These are phyloP conservation scores for Linnemannia elongata DNA, from an alignment of 192 early-diverging fungal species.

Conservation along the genomic window DNA sequence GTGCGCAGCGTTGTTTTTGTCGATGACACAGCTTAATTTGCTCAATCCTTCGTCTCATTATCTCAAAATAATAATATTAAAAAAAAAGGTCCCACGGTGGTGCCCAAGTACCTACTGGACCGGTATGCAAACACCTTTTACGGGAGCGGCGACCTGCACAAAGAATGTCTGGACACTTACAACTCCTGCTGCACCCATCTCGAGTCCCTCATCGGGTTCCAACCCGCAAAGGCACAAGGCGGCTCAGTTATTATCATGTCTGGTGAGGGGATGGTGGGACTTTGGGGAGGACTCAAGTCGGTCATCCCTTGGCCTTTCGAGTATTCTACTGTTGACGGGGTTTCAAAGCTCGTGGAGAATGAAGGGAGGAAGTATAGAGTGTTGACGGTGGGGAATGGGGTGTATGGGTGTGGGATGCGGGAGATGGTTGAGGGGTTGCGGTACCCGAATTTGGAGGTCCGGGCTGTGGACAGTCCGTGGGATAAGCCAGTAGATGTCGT, in stretches of 20 bases:
- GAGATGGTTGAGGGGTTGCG: slow-evolving; percentile 46
- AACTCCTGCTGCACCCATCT: slow-evolving; percentile 24
- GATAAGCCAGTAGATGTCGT: slow-evolving; percentile 27
- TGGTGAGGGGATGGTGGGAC: slow-evolving; percentile 45
- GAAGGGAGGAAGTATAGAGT: slow-evolving; percentile 15
- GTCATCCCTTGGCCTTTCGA: slow-evolving; percentile 47
- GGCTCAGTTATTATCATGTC: slow-evolving; percentile 47
- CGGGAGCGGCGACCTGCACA: slow-evolving; percentile 46
- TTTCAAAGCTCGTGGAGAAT: not conserved
- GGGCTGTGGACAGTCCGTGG: slow-evolving; percentile 21
- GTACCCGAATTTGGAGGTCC: slow-evolving; percentile 42
- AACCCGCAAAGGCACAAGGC: not conserved
- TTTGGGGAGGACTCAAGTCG: slow-evolving; percentile 51
- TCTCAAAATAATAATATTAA: not conserved
- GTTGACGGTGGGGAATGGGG: slow-evolving; percentile 43
- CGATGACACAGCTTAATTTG: not conserved
- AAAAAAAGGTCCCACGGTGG: slow-evolving; percentile 39
- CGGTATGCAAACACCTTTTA: slow-evolving; percentile 33
- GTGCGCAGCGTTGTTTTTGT: not conserved
- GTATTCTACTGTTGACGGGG: not conserved
- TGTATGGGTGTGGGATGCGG: slow-evolving; percentile 41
- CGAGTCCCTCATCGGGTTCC: slow-evolving; percentile 10
- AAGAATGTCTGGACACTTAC: slow-evolving; percentile 22
- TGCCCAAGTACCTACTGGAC: slow-evolving; percentile 27
- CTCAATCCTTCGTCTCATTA: not conserved